Evolutionary conservation across 2,329 filamentous ascomycete genomes (phyloP).

Genomic region (Phialophora verrucosa): DNA sequence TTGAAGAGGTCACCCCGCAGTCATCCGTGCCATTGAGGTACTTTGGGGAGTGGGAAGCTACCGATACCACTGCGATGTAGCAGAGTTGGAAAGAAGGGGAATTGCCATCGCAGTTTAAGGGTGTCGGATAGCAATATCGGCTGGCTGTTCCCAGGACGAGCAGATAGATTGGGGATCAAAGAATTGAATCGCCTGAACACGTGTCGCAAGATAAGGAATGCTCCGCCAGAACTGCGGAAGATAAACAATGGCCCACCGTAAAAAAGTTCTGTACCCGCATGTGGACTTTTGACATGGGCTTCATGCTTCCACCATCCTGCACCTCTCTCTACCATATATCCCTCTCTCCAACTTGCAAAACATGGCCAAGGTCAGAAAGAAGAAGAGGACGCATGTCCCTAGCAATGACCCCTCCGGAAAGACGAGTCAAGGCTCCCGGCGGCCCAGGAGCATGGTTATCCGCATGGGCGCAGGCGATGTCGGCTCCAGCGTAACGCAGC

Average conservation of each 20-base stretch:
- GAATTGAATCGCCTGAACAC: not conserved
- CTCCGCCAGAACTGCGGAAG: not conserved
- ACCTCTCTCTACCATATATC: not conserved
- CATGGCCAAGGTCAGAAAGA: slow-evolving; percentile 82
- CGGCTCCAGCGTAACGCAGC: slow-evolving; percentile 85
- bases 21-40: not conserved
- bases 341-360: not conserved
- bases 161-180: not conserved
- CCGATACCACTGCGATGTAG: not conserved
- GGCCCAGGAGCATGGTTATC: slow-evolving; percentile 98
- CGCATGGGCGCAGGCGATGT: slow-evolving; percentile 94
- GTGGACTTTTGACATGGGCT: not conserved
- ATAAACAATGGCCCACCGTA: not conserved
- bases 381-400: slow-evolving; percentile 85
- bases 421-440: slow-evolving; percentile 66
- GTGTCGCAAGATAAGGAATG: not conserved
- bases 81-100: not conserved
- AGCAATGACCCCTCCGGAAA: slow-evolving; percentile 66
- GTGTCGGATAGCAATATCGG: not conserved
- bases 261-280: not conserved
- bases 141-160: not conserved
- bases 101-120: not conserved
- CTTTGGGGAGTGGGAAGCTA: not conserved
- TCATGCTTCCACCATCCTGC: not conserved
- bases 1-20: not conserved